A percentile compares a stretch with the other conserved stretches of the same genome.
Evolutionary conservation across 176 grass and related monocot genomes (phyloP).

Genomic region (Oryza meyeriana): DNA sequence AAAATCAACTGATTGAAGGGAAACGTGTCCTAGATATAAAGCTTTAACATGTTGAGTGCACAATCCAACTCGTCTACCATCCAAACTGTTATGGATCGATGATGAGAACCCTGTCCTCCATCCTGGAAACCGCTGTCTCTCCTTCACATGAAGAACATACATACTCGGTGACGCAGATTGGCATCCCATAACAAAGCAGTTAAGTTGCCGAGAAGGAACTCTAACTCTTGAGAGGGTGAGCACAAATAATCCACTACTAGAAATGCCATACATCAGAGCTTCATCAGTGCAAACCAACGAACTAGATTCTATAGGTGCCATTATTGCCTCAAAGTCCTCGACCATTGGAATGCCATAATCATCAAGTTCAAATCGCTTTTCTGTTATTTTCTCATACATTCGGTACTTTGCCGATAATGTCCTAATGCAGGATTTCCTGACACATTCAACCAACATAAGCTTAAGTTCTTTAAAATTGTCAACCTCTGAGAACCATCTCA

Average conservation of each 20-base stretch:
- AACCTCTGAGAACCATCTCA: slow-evolving; percentile 66
- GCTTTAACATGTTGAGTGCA: slow-evolving; percentile 90
- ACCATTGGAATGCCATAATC: slow-evolving; percentile 63
- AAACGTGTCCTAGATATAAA: slow-evolving; percentile 82
- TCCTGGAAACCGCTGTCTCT: slow-evolving; percentile 84
- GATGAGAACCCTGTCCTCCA: slow-evolving; percentile 86
- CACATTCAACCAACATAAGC: slow-evolving; percentile 57
- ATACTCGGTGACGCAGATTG: slow-evolving; percentile 64
- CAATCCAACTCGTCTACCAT: slow-evolving; percentile 75
- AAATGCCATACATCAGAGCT: slow-evolving; percentile 82
- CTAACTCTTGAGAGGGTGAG: slow-evolving; percentile 75
- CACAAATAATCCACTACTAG: slow-evolving; percentile 66
- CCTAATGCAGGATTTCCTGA: slow-evolving; percentile 91
- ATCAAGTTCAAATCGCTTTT: slow-evolving; percentile 85
- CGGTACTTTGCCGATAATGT: slow-evolving; percentile 86
- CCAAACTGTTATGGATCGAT: slow-evolving; percentile 72
- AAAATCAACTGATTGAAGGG: slow-evolving; percentile 90
- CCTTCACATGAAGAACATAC: slow-evolving; percentile 76
- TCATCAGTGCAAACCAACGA: slow-evolving; percentile 46
- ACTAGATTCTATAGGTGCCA: slow-evolving; percentile 38
- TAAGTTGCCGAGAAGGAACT: slow-evolving; percentile 55
- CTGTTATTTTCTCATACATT: slow-evolving; percentile 79
- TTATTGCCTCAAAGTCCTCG: slow-evolving; percentile 56
- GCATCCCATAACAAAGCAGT: slow-evolving; percentile 90
- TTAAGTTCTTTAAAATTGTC: slow-evolving; percentile 90